phyloP scores from a whole-genome alignment of 805 yeast genomes.

The Candida dajiaensis region DNA sequence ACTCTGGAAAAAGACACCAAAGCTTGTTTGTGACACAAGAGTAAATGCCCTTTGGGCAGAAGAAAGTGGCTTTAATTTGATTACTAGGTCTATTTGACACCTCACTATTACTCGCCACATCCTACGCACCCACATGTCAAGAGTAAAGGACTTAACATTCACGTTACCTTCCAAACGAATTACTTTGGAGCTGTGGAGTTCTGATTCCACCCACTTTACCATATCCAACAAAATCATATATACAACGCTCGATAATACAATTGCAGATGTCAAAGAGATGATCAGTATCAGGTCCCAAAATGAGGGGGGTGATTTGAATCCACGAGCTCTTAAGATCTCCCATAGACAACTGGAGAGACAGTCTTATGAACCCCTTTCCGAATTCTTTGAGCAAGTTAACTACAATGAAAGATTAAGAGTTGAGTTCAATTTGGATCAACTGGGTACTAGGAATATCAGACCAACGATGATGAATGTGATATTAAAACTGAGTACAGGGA shows the following conservation, averaged over 20 bases:
- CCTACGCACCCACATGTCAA: slow-evolving; percentile 10
- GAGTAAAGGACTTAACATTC: slow-evolving; percentile 17
- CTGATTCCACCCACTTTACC: slow-evolving; percentile 11
- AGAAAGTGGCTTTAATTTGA: background rate
- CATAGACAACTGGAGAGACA: slow-evolving; percentile 11
- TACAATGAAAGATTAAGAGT: slow-evolving; percentile 13
- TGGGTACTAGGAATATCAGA: slow-evolving; percentile 3
- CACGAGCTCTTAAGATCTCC: slow-evolving; percentile 11
- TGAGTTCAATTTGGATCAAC: slow-evolving; percentile 14
- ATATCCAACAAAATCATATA: slow-evolving; percentile 15
- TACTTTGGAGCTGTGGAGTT: slow-evolving; percentile 16
- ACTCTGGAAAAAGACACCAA: background rate
- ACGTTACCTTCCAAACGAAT: slow-evolving; percentile 9
- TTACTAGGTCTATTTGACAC: background rate
- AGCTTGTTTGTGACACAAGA: background rate
- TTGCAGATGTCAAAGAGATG: slow-evolving; percentile 21
- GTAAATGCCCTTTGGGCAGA: background rate
- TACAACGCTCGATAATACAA: slow-evolving; percentile 21
- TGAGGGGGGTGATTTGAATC: slow-evolving; percentile 12
- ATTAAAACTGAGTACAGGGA: slow-evolving; percentile 17
- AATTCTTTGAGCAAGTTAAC: slow-evolving; percentile 7
- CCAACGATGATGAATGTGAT: slow-evolving; percentile 15
- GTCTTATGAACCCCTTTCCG: slow-evolving; percentile 12
- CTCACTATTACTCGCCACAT: background rate
- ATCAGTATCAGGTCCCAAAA: slow-evolving; percentile 14